Conservation (phyloP, 805 yeast genomes). For the Priceomyces carsonii region DNA sequence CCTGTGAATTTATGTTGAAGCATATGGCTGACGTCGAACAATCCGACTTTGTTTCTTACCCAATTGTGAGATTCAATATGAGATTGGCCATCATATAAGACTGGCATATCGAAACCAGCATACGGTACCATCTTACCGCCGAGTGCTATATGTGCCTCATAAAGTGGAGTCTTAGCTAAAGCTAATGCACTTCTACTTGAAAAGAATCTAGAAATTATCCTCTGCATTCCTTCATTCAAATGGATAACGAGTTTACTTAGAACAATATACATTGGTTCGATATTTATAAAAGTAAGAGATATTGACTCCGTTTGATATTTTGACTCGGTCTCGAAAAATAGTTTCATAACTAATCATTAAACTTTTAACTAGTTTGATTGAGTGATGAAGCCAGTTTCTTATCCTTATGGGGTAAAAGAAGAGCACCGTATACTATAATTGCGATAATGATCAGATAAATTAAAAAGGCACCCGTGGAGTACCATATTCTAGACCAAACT, state of each 20-base stretch:
- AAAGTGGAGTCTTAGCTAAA: conserved; percentile 71
- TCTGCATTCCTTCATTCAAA: background rate
- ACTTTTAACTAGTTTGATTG: background rate
- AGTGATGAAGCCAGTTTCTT: conserved; percentile 1
- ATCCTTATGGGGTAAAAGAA: background rate
- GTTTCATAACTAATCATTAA: too few relatives aligned
- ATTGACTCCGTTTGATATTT: background rate
- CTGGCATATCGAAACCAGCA: conserved; percentile 97
- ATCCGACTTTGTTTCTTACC: conserved; percentile 86
- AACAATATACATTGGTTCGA: background rate
- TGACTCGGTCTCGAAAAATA: background rate
- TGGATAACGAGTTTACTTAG: background rate
- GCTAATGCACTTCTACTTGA: conserved; percentile 33
- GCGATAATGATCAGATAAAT: conserved; percentile 9
- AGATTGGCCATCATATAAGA: conserved; percentile 76
- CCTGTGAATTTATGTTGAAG: conserved; percentile 84
- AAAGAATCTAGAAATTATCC: conserved; percentile 19
- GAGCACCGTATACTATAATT: conserved; percentile 1
- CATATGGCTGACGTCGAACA: conserved; percentile 98
- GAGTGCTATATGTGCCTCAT: conserved; percentile 71
- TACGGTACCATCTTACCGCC: conserved; percentile 94
- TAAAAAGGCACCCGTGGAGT: conserved; percentile 9
- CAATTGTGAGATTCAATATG: conserved; percentile 94
- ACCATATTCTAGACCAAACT: conserved; percentile 8
- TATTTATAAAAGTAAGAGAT: background rate